Percentiles rank a stretch among this genome's conserved stretches.
Evolutionary conservation across 371 early-diverging fungal genomes (phyloP).

Genomic region (Mucor ambiguus): DNA sequence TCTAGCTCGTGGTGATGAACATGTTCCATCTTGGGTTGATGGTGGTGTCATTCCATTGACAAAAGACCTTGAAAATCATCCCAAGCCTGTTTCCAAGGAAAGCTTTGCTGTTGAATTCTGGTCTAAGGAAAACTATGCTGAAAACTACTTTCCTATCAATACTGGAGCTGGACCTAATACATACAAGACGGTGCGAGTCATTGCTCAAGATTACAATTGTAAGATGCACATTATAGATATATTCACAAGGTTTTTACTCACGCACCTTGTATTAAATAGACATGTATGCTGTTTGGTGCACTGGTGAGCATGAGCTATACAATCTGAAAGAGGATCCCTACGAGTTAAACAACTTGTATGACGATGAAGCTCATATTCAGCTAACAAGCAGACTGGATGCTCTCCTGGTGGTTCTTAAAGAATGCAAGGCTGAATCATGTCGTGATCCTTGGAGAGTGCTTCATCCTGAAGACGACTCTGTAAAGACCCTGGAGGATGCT

Average conservation of each 20-base stretch:
- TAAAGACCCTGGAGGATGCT: conserved; percentile 38
- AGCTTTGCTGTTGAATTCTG: conserved; percentile 68
- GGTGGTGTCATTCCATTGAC: conserved; percentile 59
- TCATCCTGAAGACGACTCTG: conserved; percentile 36
- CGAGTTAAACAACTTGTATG: conserved; percentile 55
- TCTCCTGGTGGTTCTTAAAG: conserved; percentile 52
- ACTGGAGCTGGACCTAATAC: conserved; percentile 36
- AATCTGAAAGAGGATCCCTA: conserved; percentile 62
- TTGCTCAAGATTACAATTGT: conserved; percentile 55
- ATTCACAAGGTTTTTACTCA: not conserved
- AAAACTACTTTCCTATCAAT: conserved; percentile 19
- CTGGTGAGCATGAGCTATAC: conserved; percentile 65
- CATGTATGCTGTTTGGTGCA: conserved; percentile 65
- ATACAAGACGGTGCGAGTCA: conserved; percentile 65
- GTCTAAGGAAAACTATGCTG: conserved; percentile 36
- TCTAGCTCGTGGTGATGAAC: conserved; percentile 46
- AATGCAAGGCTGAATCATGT: conserved; percentile 60
- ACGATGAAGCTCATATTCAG: conserved; percentile 4
- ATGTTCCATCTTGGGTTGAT: conserved; percentile 53
- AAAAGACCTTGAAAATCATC: conserved; percentile 33
- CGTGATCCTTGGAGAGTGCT: conserved; percentile 63
- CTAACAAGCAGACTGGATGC: conserved; percentile 64
- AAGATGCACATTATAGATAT: not conserved
- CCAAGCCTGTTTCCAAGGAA: conserved; percentile 51
- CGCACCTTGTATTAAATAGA: conserved; percentile 11